A percentile compares a stretch with the other conserved stretches of the same genome.
Conservation (phyloP, 2,329 filamentous ascomycete species). For the Diaporthe aspalathi region DNA sequence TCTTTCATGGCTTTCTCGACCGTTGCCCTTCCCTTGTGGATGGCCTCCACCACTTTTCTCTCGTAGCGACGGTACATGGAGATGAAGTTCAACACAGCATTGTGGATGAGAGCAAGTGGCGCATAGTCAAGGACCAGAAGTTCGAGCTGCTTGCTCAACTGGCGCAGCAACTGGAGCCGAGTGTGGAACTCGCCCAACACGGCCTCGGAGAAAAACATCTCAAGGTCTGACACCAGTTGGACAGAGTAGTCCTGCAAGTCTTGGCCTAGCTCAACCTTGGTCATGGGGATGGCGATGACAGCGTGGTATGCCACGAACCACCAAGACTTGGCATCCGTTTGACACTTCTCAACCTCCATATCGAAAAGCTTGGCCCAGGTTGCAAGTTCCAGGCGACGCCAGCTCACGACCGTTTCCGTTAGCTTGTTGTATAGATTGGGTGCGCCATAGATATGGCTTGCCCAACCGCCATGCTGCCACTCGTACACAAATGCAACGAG, state of each 20-base stretch:
- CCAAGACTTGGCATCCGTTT: constrained; percentile 86
- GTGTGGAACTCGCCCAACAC: constrained; percentile 83
- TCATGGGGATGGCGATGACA: constrained; percentile 79
- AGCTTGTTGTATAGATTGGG: constrained; percentile 78
- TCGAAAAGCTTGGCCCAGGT: constrained; percentile 94
- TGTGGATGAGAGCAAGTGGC: constrained; percentile 66
- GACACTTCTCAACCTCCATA: constrained; percentile 80
- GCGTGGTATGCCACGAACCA: constrained; percentile 97
- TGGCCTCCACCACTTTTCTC: constrained; percentile 70
- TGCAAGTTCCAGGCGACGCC: constrained; percentile 89
- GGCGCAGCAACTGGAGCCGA: constrained; percentile 77
- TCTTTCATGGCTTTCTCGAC: constrained; percentile 96
- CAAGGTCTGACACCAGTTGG: constrained; percentile 79
- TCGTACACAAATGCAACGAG: constrained; percentile 88
- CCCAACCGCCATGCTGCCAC: constrained; percentile 90
- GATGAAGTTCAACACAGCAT: constrained; percentile 81
- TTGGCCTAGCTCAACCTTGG: constrained; percentile 68
- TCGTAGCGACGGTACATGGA: constrained; percentile 79
- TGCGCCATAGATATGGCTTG: constrained; percentile 81
- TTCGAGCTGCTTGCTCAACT: constrained; percentile 73
- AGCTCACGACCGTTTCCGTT: constrained; percentile 84
- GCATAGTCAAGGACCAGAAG: constrained; percentile 71
- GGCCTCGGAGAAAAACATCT: constrained; percentile 81
- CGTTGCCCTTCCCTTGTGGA: constrained; percentile 74
- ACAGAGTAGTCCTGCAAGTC: constrained; percentile 73